Base-by-base conservation (phyloP, 164 flowering plant genomes). In the Umbilicus rupestris region DNA sequence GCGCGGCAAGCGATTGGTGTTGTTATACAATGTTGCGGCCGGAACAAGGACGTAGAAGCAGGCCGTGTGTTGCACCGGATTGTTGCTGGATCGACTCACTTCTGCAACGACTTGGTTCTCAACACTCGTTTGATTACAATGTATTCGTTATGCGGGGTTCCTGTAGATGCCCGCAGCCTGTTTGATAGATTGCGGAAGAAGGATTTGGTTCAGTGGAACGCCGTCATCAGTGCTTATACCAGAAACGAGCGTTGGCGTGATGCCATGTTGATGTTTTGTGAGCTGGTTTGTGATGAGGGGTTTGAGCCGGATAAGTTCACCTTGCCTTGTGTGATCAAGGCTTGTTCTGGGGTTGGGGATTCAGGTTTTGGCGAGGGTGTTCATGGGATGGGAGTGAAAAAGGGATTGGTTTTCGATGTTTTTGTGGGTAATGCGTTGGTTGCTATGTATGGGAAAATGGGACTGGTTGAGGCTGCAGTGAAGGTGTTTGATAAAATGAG, bases 171-270 rank as follows among this genome's bases (percentile, higher is more conserved):
- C 49, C 78, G 76, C 1, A 22, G 39, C 0, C 78, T 80, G 46
- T 86, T 86, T 59, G 80, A 88, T 77, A 29, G 49, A 10, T 77
- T 81, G 2, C 19, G 41, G 47, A 70, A 46, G 65, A 88, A 73
- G 82, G 80, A 85, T 66, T 69, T 88, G 80, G 80, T 79, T 60
- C 83, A 66, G 37, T 88, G 91, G 91, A 88, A 88, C 72, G 83
- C 88, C 2, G 68, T 86, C 49, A 64, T 86, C 30, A 86, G 91
- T 64, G 84, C 80, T 58, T 83, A 75, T 55, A 67, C 80, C 0
- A 77, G 76, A 64, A 88, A 88, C 67, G 79, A 76, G 69, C 74
- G 78, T 65, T 85, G 79, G 76, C 72, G 14, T 42, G 87, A 86
- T 30, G 83, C 83, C 1, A 35, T 88, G 8, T 41, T 16, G 17